These are phyloP conservation scores for Hamigera avellanea DNA, from an alignment of 495 filamentous ascomycete species.

Conservation along the genomic window DNA sequence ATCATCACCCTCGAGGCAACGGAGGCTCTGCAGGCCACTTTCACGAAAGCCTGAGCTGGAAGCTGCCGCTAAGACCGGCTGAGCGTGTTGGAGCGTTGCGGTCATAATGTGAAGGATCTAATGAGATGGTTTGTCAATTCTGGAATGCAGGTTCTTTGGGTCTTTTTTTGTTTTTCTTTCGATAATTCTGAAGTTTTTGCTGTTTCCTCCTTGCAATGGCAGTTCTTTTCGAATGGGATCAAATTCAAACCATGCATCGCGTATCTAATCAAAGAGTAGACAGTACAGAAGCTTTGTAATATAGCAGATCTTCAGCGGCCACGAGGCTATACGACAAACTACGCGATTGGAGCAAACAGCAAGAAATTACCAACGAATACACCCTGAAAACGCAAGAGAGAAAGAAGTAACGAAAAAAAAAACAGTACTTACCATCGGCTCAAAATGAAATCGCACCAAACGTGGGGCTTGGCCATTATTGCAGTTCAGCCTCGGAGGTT, in stretches of 20 bases:
- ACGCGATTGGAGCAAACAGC: no score
- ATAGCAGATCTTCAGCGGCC: no score
- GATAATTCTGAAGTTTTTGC: no score
- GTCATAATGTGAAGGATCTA: conserved; percentile 85
- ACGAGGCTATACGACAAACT: no score
- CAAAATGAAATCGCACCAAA: conserved; percentile 82
- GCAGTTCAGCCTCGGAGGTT: conserved; percentile 11
- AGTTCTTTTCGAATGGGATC: no score
- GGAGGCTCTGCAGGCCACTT: conserved; percentile 51
- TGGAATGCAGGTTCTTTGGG: not conserved
- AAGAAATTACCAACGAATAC: not conserved
- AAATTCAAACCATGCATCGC: no score
- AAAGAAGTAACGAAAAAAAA: conserved; percentile 3
- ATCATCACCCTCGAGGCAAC: conserved; percentile 18
- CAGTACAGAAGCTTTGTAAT: not conserved
- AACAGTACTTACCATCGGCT: conserved; percentile 65
- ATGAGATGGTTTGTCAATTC: not conserved
- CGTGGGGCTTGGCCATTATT: conserved; percentile 25
- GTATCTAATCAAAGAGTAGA: not conserved
- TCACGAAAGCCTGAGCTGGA: conserved; percentile 80
- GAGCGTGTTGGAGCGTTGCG: conserved; percentile 57
- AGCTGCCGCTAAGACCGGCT: conserved; percentile 58
- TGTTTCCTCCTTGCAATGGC: no score
- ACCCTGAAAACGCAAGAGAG: not conserved
- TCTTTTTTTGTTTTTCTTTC: not conserved